Base-by-base conservation (phyloP, 345 rosid genomes). In the Camelina hispida region DNA sequence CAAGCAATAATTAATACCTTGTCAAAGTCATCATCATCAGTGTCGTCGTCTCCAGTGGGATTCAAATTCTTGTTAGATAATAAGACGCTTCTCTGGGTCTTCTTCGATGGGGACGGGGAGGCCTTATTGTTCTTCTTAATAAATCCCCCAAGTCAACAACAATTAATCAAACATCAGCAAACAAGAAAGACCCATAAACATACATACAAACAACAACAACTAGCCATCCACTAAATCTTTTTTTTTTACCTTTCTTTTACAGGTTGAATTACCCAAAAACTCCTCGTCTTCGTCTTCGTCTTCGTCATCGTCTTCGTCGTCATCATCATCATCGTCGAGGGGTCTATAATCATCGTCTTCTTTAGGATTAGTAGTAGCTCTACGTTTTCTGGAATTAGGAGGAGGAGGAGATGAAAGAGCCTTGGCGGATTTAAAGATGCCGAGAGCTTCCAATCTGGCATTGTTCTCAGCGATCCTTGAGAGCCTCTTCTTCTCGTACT, bases 381-480 rank as follows among this genome's bases (percentile, higher is more conserved):
- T 83, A 16, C 23, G 37, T 63, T 69, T 71, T 7, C 57, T 34
- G 16, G 73, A 71, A 47, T 55, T 79, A 54, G 23, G 81, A 52
- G 23, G 81, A 52, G 23, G 81, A 52, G 46, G 46, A 28, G 30
- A 28, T 28, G 30, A 28, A 28, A 89, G 65, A 72, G 88, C 81
- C 68, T 83, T 80, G 11, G 89, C 90, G 69, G 86, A 37, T 77
- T 81, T 87, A 34, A 69, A 70, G 54, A 93, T 83, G 67, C 98
- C 96, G 65, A 91, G 68, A 51, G 96, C 96, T 79, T 85, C 95
- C 90, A 91, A 85, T 74, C 89, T 84, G 22, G 88, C 90, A 77
- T 75, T 83, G 84, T 93, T 89, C 87, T 86, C 93, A 11, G 90
- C 90, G 55, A 91, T 93, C 81, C 93, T 93, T 22, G 84, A 60